Evolutionary conservation across 1,139 yeast species (phyloP).

Genomic region (Kodamaea fungicola): DNA sequence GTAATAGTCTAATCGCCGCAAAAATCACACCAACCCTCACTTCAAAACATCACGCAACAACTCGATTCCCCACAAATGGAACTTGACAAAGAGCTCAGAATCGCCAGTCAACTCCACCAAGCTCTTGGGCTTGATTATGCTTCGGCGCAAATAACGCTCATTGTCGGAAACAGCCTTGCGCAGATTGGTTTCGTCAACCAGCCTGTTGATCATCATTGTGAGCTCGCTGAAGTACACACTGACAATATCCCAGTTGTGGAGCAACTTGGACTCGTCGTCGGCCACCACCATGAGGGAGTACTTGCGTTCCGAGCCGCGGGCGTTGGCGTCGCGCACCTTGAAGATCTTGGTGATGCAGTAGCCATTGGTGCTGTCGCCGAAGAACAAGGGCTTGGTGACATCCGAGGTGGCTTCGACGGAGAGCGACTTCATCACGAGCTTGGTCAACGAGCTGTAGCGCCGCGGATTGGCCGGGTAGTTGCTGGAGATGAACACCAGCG

Average conservation of each 20-base stretch:
- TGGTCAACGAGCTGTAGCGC: constrained; percentile 53
- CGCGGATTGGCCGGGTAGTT: constrained; percentile 62
- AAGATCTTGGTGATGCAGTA: constrained; percentile 65
- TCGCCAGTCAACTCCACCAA: constrained; percentile 61
- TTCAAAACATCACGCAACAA: constrained; percentile 28
- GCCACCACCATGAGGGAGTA: constrained; percentile 63
- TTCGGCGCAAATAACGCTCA: constrained; percentile 53
- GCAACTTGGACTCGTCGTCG: constrained; percentile 52
- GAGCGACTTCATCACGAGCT: constrained; percentile 59
- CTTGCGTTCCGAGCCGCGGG: constrained; percentile 77
- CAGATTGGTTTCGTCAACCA: constrained; percentile 24
- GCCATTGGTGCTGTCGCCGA: constrained; percentile 68
- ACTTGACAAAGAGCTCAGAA: constrained; percentile 53
- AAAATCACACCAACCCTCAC: too few relatives aligned
- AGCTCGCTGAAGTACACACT: constrained; percentile 49
- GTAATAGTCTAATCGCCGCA: too few relatives aligned
- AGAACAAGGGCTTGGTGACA: constrained; percentile 62
- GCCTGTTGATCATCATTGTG: constrained; percentile 45
- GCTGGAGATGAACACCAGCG: constrained; percentile 36
- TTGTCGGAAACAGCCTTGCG: constrained; percentile 33
- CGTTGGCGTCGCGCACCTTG: constrained; percentile 63
- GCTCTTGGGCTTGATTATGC: constrained; percentile 53
- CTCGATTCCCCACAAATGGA: constrained; percentile 66
- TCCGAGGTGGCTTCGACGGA: constrained; percentile 74
- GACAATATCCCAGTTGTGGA: constrained; percentile 58